Evolutionary conservation across 805 yeast genomes (phyloP), one percentile per base, ranked within the genome.

Genomic region (Candida schatavii): DNA sequence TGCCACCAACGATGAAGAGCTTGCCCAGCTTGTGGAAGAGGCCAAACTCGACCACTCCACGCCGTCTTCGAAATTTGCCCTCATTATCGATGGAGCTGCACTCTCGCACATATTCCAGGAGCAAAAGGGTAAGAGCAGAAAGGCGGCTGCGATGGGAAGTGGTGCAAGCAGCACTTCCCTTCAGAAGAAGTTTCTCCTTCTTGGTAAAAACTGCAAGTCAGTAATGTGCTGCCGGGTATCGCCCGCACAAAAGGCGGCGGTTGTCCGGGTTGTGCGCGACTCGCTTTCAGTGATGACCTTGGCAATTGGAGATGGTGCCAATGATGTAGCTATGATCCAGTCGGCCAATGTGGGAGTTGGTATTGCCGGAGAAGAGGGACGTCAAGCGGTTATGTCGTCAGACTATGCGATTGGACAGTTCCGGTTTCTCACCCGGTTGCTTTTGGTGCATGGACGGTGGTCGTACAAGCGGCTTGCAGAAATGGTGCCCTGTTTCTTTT

Each of bases 291-390:
- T 85, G 26, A 83, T 84, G 80, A 84, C 93, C 0, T 69, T 85
- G 43, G 88, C 91, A 0, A 80, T 85, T 57, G 95, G 95, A 25
- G 95, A 85, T 57, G 95, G 95, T 48, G 87, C 93, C 20, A 85
- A 85, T 55, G 95, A 85, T 59, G 93, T 85, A 38, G 86, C 93
- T 6, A 85, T 85, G 95, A 86, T 85, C 47, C 91, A 85, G 55
- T 85, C 87, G 26, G 91, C 95, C 3, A 83, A 86, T 57, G 80
- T 86, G 26, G 95, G 95, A 43, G 83, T 86, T 29, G 95, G 95
- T 48, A 85, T 85, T 54, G 91, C 89, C 5, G 95, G 95, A 49
- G 87, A 84, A 52, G 95, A 85, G 64, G 95, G 95, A 45, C 66
- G 93, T 40, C 90, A 85, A 55, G 95, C 95, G 1, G 93, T 82